Base-by-base conservation (phyloP, 192 early-diverging fungal genomes). In the Coemansia sp. region DNA sequence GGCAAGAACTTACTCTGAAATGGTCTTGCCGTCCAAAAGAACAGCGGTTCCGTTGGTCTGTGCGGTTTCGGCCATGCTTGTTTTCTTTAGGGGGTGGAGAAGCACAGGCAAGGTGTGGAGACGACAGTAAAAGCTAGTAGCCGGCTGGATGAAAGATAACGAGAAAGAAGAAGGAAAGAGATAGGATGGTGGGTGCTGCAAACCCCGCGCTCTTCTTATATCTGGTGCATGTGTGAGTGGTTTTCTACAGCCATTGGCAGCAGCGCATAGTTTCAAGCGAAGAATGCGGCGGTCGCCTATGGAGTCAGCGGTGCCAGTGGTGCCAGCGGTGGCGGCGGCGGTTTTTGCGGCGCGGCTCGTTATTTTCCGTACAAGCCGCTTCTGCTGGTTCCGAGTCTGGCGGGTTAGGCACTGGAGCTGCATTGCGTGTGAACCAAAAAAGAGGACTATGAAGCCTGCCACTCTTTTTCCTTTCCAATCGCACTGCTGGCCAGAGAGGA, bases 1-100 rank as follows among this genome's bases (percentile, higher is more conserved):
- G 32, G 32, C 4, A 32, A 32, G 32, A 22, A 64, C 75, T 72
- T 77, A 77, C 75, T 64, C 70, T 7, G 75, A 62, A 53, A 77
- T 63, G 32, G 55, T 61, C 56, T 72, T 77, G 54, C 75, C 75
- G 62, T 72, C 71, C 46, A 76, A 56, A 44, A 68, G 68, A 32
- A 58, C 54, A 49, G 68, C 67, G 25, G 59, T 39, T 22, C 22
- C 32, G 7, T 41, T 55, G 53, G 63, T 20, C 19, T 67, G 59
- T 11, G 40, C 54, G 8, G 48, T 42, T 37, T 69, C 73, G 43
- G 68, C 37, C 68, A 75, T 75, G 40, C 19, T 43, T n/a, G 48
- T 22, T 38, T 7, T 32, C 7, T 11, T 59, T 37, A 39, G 5
- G 14, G 19, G 12, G 46, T 40, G 40, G 39, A 43, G 32, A 32